phyloP scores from a whole-genome alignment of 345 rosid genomes.

The Psidium friedrichsthalianum region DNA sequence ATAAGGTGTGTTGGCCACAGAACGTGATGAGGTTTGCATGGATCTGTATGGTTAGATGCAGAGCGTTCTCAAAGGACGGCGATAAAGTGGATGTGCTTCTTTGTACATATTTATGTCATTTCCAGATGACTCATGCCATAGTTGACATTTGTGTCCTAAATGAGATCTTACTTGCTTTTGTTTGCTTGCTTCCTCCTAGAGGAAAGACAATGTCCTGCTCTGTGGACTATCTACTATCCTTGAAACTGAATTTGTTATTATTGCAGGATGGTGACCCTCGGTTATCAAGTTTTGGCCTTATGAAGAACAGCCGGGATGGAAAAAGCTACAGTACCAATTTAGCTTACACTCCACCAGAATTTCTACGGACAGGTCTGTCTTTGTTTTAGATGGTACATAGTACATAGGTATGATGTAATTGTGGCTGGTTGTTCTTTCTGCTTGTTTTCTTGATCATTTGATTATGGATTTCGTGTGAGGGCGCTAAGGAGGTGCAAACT shows the following conservation, averaged over 20 bases:
- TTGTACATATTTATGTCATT: background rate
- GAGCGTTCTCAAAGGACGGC: background rate
- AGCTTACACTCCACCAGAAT: slow-evolving; percentile 48
- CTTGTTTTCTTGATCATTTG: background rate
- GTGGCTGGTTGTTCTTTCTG: background rate
- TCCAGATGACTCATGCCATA: background rate
- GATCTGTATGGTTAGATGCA: background rate
- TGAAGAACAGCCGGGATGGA: slow-evolving; percentile 50
- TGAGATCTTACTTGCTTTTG: background rate
- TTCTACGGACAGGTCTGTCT: slow-evolving; percentile 30
- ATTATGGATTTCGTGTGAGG: background rate
- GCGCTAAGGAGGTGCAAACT: background rate
- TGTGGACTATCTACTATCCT: background rate
- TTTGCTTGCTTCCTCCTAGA: background rate
- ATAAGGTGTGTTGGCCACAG: background rate
- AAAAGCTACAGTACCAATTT: slow-evolving; percentile 46
- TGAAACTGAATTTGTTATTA: background rate
- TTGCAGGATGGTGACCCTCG: slow-evolving; percentile 32
- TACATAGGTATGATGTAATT: background rate
- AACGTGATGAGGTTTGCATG: background rate
- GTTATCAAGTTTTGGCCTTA: slow-evolving; percentile 43
- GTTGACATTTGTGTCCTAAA: background rate
- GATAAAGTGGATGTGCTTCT: background rate
- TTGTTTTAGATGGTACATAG: background rate
- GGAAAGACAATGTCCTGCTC: background rate